Conservation (phyloP, 768 basidiomycete species). For the Psilocybe tampanensis region DNA sequence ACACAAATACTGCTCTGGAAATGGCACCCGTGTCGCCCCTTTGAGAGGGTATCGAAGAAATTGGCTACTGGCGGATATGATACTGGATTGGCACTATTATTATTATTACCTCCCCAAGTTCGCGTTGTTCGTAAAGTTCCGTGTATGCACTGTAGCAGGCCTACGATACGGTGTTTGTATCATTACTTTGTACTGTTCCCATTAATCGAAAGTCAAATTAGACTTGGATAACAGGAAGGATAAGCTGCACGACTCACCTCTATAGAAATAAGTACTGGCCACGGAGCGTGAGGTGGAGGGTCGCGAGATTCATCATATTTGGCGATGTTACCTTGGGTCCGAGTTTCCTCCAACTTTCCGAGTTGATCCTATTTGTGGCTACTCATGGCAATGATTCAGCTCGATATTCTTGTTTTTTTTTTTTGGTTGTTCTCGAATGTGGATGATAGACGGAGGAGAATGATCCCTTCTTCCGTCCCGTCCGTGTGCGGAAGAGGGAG, state of each 20-base stretch:
- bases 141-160: too few species aligned
- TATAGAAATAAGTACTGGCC: neutral
- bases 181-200: neutral
- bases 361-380: neutral
- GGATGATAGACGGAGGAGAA: neutral
- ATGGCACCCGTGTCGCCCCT: conserved; percentile 13
- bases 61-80: neutral
- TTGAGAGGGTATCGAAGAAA: neutral
- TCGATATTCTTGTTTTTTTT: too few species aligned
- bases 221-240: neutral
- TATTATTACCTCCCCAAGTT: conserved; percentile 7
- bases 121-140: neutral
- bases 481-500: conserved; percentile 13
- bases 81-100: conserved; percentile 5
- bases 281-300: neutral
- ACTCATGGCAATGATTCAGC: too few species aligned
- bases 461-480: neutral
- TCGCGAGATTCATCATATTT: too few species aligned
- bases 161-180: conserved; percentile 5
- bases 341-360: neutral
- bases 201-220: too few species aligned
- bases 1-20: conserved; percentile 9
- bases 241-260: neutral
- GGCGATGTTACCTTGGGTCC: neutral
- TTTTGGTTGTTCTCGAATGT: too few species aligned